These are phyloP conservation scores for Claviceps quebecensis DNA, from an alignment of 2,329 filamentous ascomycete species.

Conservation along the genomic window DNA sequence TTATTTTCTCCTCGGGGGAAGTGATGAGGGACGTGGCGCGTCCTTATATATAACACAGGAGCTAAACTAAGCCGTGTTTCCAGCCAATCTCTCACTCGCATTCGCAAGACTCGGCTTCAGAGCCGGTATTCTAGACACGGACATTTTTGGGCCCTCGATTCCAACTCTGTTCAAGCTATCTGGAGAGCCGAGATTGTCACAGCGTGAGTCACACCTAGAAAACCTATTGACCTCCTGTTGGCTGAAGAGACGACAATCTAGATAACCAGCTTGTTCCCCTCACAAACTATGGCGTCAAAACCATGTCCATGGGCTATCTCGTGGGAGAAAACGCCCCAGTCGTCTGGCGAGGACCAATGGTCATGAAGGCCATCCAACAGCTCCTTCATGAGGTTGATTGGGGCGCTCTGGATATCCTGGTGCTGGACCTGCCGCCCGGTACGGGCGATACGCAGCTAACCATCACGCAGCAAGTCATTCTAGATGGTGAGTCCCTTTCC, in stretches of 20 bases:
- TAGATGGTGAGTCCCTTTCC: slow-evolving; percentile 49
- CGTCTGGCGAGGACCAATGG: slow-evolving; percentile 93
- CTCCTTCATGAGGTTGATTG: slow-evolving; percentile 91
- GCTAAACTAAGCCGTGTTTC: background rate
- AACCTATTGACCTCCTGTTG: background rate
- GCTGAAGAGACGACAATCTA: slow-evolving; percentile 16
- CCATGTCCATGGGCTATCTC: slow-evolving; percentile 97
- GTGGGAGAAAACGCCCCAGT: slow-evolving; percentile 68
- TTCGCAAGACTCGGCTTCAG: slow-evolving; percentile 72
- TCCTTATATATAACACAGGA: background rate
- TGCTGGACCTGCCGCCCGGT: slow-evolving; percentile 83
- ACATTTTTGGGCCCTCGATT: slow-evolving; percentile 93
- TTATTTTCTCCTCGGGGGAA: too few species aligned
- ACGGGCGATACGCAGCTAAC: slow-evolving; percentile 93
- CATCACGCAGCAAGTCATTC: slow-evolving; percentile 86
- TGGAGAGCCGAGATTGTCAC: slow-evolving; percentile 62
- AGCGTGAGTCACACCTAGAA: slow-evolving; percentile 35
- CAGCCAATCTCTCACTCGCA: slow-evolving; percentile 70
- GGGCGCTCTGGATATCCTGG: slow-evolving; percentile 75
- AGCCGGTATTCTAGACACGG: slow-evolving; percentile 81
- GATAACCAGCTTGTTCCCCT: slow-evolving; percentile 74
- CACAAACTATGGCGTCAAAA: slow-evolving; percentile 89
- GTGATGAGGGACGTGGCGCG: background rate
- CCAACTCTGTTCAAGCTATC: slow-evolving; percentile 76
- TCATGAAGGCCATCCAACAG: slow-evolving; percentile 93